Evolutionary conservation across 2,329 filamentous ascomycete species (phyloP).

Genomic region (Penicillium sclerotiorum): DNA sequence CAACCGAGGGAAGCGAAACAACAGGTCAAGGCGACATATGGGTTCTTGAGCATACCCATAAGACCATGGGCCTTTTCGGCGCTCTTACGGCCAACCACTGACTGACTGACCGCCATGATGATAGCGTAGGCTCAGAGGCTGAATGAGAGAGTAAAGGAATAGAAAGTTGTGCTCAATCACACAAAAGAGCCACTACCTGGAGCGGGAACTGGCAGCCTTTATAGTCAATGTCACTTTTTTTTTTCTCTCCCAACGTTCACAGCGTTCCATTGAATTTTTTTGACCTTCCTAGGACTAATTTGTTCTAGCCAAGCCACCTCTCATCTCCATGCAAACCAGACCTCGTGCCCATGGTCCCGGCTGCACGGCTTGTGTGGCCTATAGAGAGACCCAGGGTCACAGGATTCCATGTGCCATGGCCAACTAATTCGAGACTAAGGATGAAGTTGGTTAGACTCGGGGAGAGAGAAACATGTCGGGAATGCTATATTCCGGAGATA

Average conservation of each 20-base stretch:
- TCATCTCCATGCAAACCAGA: constrained; percentile 2
- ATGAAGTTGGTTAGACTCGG: constrained; percentile 14
- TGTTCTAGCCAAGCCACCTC: constrained; percentile 1
- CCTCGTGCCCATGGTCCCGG: constrained; percentile 3
- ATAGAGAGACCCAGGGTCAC: constrained; percentile 2
- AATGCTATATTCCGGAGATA: constrained; percentile 8
- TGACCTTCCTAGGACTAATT: constrained; percentile 9
- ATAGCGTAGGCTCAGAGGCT: constrained; percentile 4
- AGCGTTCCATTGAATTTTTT: not conserved
- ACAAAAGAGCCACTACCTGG: not conserved
- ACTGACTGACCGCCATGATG: constrained; percentile 36
- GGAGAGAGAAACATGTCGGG: constrained; percentile 6
- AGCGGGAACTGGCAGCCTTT: constrained; percentile 5
- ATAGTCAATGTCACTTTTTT: constrained; percentile 9
- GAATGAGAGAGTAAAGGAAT: not conserved
- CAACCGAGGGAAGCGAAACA: constrained; percentile 39
- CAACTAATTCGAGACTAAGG: constrained; percentile 13
- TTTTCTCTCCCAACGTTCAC: not conserved
- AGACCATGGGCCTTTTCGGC: constrained; percentile 43
- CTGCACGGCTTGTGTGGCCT: constrained; percentile 4
- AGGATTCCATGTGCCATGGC: constrained; percentile 10
- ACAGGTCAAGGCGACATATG: constrained; percentile 44
- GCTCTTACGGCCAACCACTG: constrained; percentile 42
- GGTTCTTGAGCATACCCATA: constrained; percentile 44
- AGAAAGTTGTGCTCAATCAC: not conserved